Evolutionary conservation across 768 basidiomycete species (phyloP).

Genomic region (Phaffia tasmanica): DNA sequence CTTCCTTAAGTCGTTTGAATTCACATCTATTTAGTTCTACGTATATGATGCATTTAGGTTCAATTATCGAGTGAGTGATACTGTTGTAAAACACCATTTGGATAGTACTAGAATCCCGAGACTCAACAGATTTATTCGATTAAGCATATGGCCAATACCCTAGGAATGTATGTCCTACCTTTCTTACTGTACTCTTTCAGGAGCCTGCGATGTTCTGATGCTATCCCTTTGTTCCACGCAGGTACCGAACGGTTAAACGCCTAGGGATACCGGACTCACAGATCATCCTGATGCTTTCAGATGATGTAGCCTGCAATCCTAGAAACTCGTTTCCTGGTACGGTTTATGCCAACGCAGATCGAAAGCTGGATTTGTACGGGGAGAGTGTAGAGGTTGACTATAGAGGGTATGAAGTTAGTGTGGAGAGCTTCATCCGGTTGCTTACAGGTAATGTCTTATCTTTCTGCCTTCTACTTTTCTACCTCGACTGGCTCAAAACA

Average conservation of each 20-base stretch:
- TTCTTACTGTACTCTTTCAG: not conserved
- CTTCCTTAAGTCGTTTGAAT: not conserved
- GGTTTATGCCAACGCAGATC: conserved; percentile 78
- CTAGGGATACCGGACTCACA: conserved; percentile 97
- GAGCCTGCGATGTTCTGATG: not conserved
- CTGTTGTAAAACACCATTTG: not conserved
- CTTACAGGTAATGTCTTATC: conserved; percentile 56
- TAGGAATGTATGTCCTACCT: conserved; percentile 63
- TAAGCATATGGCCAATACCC: conserved; percentile 97
- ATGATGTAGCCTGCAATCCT: conserved; percentile 87
- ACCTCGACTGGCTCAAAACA: not conserved
- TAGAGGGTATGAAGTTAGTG: conserved; percentile 92
- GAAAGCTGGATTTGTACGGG: conserved; percentile 79
- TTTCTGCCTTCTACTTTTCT: not conserved
- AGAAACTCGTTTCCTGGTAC: conserved; percentile 84
- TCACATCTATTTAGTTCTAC: not conserved
- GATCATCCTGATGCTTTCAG: conserved; percentile 97
- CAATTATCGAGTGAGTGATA: conserved; percentile 73
- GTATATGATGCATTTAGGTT: conserved; percentile 48
- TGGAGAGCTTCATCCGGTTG: conserved; percentile 86
- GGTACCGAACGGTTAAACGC: conserved; percentile 96
- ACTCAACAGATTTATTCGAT: not conserved
- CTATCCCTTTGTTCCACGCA: conserved; percentile 32
- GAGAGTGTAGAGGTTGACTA: conserved; percentile 98
- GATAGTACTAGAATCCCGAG: no score